Evolutionary conservation across 2,329 filamentous ascomycete genomes (phyloP), one percentile per base, ranked within the genome.

Genomic region (Colletotrichum lupini): DNA sequence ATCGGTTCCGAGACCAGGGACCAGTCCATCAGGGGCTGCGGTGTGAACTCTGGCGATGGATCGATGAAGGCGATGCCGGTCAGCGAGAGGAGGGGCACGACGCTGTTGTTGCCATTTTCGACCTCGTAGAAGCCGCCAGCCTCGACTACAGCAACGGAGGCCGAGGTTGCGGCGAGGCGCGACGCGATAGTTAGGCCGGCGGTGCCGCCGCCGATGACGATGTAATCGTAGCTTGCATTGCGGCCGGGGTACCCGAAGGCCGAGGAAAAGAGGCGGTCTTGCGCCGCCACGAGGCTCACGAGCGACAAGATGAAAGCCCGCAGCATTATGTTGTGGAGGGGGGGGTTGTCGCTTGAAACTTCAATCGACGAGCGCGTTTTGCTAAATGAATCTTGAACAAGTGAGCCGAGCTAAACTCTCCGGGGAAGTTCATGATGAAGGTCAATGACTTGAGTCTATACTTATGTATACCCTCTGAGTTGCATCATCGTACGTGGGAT

Each of bases 201-300:
- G 0, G 80, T 84, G 24, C 83, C 83, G 37, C 83, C 83, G 35
- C 84, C 83, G 26, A 83, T 77, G 9, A 85, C 32, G 30, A 76
- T 28, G 64, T 75, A 76, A 56, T 76, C 74, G 49, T 65, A 76
- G 35, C 72, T 76, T 6, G 68, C 64, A 59, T 76, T 66, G 49
- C 59, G 57, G 32, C 75, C 74, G 24, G 74, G 72, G 9, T 75
- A 67, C 28, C 72, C 75, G 37, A 76, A 76, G 1, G 74, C 74
- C 7, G 61, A 70, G 22, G 67, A 73, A 32, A 63, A 68, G 30
- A 72, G 52, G 24, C 69, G 65, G 28, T 68, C 53, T 5, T 68
- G 58, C 22, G 69, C 69, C 28, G 37, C 37, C 19, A 7, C 65
- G 42, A 68, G 19, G 8, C 53, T 42, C 9, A 30, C 8, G 1